phyloP scores from a whole-genome alignment of 2,329 filamentous ascomycete species.

The Didymella glomerata region DNA sequence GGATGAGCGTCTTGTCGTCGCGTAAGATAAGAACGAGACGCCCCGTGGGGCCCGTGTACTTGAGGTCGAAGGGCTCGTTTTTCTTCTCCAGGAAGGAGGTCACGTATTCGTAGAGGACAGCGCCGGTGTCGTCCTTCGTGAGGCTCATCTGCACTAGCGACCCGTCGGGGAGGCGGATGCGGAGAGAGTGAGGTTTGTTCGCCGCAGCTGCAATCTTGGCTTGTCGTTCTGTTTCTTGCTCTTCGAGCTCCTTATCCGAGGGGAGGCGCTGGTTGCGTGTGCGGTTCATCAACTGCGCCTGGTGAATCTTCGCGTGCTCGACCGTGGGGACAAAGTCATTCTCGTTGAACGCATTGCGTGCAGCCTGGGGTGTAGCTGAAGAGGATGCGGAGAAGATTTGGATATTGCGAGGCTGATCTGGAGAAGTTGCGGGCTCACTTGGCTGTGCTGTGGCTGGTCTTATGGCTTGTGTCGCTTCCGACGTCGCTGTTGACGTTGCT shows the following conservation, averaged over 20 bases:
- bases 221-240: conserved; percentile 70
- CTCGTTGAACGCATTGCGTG: conserved; percentile 71
- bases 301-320: conserved; percentile 77
- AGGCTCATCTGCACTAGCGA: conserved; percentile 78
- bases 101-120: conserved; percentile 77
- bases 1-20: conserved; percentile 68
- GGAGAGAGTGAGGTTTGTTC: conserved; percentile 70
- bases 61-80: conserved; percentile 74
- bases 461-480: conserved; percentile 26
- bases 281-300: conserved; percentile 68
- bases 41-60: conserved; percentile 66
- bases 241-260: conserved; percentile 82
- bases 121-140: conserved; percentile 71
- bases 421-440: conserved; percentile 21
- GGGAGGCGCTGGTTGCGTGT: conserved; percentile 78
- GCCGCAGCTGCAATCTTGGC: conserved; percentile 72
- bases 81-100: conserved; percentile 72
- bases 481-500: conserved; percentile 30
- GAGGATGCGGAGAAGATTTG: conserved; percentile 81
- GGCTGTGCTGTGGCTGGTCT: conserved; percentile 25
- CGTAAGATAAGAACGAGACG: conserved; percentile 56
- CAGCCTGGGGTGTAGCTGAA: conserved; percentile 77
- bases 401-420: conserved; percentile 58
- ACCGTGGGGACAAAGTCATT: conserved; percentile 79
- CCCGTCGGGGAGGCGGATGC: conserved; percentile 88